Evolutionary conservation across 1,284 basidiomycete genomes (phyloP).

Genomic region (Tetrapyrgos nigripes): DNA sequence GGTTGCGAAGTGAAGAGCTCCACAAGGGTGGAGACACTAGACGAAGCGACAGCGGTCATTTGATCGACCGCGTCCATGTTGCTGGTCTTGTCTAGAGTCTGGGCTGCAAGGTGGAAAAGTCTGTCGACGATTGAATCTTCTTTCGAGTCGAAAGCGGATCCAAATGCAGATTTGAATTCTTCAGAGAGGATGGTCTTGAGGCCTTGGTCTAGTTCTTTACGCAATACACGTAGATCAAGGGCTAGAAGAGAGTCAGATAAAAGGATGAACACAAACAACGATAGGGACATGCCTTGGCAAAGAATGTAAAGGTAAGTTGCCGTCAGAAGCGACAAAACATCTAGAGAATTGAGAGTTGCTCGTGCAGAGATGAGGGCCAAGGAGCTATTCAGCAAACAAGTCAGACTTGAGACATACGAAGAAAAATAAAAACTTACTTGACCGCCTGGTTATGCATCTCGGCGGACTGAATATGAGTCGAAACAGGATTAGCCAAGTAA

Average conservation of each 20-base stretch:
- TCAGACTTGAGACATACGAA: constrained; percentile 7
- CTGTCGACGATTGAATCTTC: constrained; percentile 35
- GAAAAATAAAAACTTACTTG: constrained; percentile 57
- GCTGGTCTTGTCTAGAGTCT: constrained; percentile 67
- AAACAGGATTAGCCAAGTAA: constrained; percentile 83
- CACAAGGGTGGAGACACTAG: constrained; percentile 62
- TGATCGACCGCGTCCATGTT: constrained; percentile 74
- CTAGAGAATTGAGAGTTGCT: constrained; percentile 76
- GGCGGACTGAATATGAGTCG: constrained; percentile 84
- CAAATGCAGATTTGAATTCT: constrained; percentile 57
- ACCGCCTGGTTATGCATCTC: constrained; percentile 91
- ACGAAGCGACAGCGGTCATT: constrained; percentile 69
- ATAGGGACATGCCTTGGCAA: constrained; percentile 63
- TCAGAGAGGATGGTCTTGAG: constrained; percentile 56
- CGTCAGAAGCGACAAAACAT: constrained; percentile 76
- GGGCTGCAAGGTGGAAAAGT: constrained; percentile 48
- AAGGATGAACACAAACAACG: not conserved
- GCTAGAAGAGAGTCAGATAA: constrained; percentile 47
- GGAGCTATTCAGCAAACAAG: constrained; percentile 60
- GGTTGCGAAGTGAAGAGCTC: constrained; percentile 52
- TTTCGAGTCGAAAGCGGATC: constrained; percentile 51
- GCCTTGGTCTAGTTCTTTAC: constrained; percentile 62
- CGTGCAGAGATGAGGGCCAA: constrained; percentile 82
- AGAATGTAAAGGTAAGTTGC: constrained; percentile 79
- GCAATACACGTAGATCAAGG: constrained; percentile 77